Evolutionary conservation across 495 filamentous ascomycete species (phyloP).

Genomic region (Oidiodendron maius): DNA sequence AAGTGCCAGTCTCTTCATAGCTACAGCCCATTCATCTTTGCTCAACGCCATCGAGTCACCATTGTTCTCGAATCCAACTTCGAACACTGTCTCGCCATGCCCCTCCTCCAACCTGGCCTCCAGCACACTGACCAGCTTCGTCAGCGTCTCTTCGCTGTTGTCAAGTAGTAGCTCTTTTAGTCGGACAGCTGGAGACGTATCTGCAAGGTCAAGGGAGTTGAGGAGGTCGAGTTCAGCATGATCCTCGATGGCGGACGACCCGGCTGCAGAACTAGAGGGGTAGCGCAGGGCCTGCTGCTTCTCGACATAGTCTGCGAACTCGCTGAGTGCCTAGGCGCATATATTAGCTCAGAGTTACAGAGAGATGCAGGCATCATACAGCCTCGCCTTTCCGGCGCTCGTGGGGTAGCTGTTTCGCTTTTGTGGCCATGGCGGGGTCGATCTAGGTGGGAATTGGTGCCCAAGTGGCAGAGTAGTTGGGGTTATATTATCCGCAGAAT

Average conservation of each 20-base stretch:
- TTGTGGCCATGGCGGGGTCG: constrained; percentile 42
- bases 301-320: constrained; percentile 97
- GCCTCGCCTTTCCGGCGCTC: constrained; percentile 84
- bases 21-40: constrained; percentile 71
- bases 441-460: background rate
- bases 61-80: constrained; percentile 86
- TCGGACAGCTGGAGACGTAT: constrained; percentile 59
- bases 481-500: constrained; percentile 18
- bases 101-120: constrained; percentile 72
- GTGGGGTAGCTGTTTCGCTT: constrained; percentile 59
- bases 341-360: constrained; percentile 4
- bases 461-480: background rate
- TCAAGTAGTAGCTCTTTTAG: constrained; percentile 75
- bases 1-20: constrained; percentile 59
- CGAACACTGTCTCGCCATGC: constrained; percentile 85
- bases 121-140: constrained; percentile 54
- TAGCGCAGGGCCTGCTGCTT: constrained; percentile 73
- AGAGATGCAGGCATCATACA: constrained; percentile 36
- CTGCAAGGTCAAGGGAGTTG: constrained; percentile 76
- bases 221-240: constrained; percentile 90
- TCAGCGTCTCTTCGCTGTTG: constrained; percentile 51
- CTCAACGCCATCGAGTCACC: constrained; percentile 85
- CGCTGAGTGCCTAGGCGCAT: constrained; percentile 69
- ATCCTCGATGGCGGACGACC: constrained; percentile 50
- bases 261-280: constrained; percentile 34